A percentile compares a stretch with the other conserved stretches of the same genome.
phyloP scores from a whole-genome alignment of 2,329 filamentous ascomycete genomes.

The Torrubiellomyces zombiae region DNA sequence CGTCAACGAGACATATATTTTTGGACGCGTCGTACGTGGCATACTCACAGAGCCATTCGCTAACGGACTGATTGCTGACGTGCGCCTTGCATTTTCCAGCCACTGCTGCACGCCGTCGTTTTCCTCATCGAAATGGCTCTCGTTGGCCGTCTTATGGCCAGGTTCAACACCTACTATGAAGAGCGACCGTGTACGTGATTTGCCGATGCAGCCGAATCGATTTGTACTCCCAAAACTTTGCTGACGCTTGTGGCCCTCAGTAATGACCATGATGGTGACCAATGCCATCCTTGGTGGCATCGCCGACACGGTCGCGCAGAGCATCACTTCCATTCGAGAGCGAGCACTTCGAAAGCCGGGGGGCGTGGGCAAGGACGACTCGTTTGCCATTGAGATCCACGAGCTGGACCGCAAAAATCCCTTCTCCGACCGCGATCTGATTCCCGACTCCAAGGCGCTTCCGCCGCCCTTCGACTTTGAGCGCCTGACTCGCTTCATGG shows the following conservation, averaged over 20 bases:
- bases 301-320: slow-evolving; percentile 90
- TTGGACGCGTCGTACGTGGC: slow-evolving; percentile 51
- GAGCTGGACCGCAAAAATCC: slow-evolving; percentile 73
- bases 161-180: slow-evolving; percentile 90
- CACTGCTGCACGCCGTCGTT: slow-evolving; percentile 69
- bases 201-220: neutral
- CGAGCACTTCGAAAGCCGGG: slow-evolving; percentile 47
- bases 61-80: neutral
- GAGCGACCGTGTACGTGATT: slow-evolving; percentile 56
- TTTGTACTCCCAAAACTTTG: neutral
- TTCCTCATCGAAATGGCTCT: slow-evolving; percentile 81
- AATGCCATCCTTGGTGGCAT: slow-evolving; percentile 92
- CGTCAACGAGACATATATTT: slow-evolving; percentile 51
- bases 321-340: slow-evolving; percentile 67
- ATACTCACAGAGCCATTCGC: neutral
- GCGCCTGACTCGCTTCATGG: slow-evolving; percentile 86
- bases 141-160: slow-evolving; percentile 62
- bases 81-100: slow-evolving; percentile 34
- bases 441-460: slow-evolving; percentile 41
- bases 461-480: slow-evolving; percentile 92
- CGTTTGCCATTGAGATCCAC: slow-evolving; percentile 72
- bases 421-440: slow-evolving; percentile 45
- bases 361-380: slow-evolving; percentile 45
- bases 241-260: slow-evolving; percentile 22
- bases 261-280: slow-evolving; percentile 97